Percentiles rank a stretch among this genome's conserved stretches.
Conservation (phyloP, 1,284 basidiomycete genomes). For the Chondrostereum purpureum region DNA sequence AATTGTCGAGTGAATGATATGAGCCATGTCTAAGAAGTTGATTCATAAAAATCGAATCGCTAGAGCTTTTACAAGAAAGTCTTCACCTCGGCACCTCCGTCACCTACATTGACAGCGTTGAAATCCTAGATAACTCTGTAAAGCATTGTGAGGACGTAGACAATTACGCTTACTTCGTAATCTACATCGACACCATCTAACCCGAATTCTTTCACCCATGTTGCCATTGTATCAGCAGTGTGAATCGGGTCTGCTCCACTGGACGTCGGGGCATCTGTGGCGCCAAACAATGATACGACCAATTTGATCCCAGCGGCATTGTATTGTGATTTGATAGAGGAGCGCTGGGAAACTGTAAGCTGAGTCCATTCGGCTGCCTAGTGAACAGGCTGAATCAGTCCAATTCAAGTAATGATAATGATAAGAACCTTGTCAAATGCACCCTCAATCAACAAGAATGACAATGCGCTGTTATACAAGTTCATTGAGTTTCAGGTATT, state of each 20-base stretch:
- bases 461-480: conserved; percentile 31
- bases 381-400: no score
- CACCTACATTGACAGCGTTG: conserved; percentile 34
- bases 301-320: conserved; percentile 39
- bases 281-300: conserved; percentile 43
- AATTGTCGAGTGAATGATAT: conserved; percentile 35
- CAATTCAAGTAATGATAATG: no score
- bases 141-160: neutral
- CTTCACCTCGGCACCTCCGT: conserved; percentile 33
- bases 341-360: no score
- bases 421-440: conserved; percentile 48
- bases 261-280: conserved; percentile 44
- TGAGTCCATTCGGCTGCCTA: conserved; percentile 34
- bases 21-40: conserved; percentile 35
- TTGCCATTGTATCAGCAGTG: conserved; percentile 41
- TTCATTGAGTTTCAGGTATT: neutral
- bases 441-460: conserved; percentile 45
- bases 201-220: conserved; percentile 41
- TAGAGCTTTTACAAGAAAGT: no score
- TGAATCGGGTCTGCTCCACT: conserved; percentile 30
- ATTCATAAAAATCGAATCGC: no score
- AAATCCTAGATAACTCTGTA: conserved; percentile 31
- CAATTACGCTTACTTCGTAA: conserved; percentile 33
- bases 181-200: conserved; percentile 55
- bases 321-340: conserved; percentile 34